Evolutionary conservation across 495 filamentous ascomycete genomes (phyloP).

Genomic region (Aspergillus asperescens): DNA sequence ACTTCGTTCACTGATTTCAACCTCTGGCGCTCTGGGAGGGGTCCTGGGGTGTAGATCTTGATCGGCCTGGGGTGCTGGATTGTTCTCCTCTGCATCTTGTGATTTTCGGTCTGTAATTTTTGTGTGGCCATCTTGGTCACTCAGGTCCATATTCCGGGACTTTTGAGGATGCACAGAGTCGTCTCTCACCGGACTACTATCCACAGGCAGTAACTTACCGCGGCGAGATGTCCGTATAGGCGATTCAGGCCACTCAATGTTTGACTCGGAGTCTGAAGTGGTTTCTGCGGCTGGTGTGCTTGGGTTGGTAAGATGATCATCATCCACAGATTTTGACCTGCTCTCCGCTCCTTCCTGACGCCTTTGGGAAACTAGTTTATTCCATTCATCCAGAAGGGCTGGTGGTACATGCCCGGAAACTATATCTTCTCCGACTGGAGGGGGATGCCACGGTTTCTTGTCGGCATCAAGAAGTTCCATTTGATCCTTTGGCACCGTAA

Average conservation of each 20-base stretch:
- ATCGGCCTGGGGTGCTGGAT: not conserved
- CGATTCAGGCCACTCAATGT: conserved; percentile 14
- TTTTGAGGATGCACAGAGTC: not conserved
- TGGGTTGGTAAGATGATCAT: not conserved
- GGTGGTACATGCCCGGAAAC: conserved; percentile 36
- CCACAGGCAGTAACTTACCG: conserved; percentile 14
- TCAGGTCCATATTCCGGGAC: not conserved
- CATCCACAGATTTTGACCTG: not conserved
- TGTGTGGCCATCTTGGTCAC: not conserved
- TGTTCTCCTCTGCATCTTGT: not conserved
- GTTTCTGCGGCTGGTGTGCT: not conserved
- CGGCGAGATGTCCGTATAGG: not conserved
- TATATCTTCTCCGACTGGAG: conserved; percentile 19
- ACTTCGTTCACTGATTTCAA: not conserved
- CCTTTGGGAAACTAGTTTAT: conserved; percentile 32
- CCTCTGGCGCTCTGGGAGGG: not conserved
- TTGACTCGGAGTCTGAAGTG: conserved; percentile 15
- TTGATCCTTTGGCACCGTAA: conserved; percentile 58
- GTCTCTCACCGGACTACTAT: conserved; percentile 25
- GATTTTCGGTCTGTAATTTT: not conserved
- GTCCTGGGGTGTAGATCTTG: not conserved
- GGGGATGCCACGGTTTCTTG: conserved; percentile 42
- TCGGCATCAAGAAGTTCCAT: conserved; percentile 46
- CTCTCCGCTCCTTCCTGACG: not conserved
- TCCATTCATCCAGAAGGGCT: conserved; percentile 31